These are phyloP conservation scores for Boletus sp. DNA, from an alignment of 1,284 basidiomycete genomes.

Conservation along the genomic window DNA sequence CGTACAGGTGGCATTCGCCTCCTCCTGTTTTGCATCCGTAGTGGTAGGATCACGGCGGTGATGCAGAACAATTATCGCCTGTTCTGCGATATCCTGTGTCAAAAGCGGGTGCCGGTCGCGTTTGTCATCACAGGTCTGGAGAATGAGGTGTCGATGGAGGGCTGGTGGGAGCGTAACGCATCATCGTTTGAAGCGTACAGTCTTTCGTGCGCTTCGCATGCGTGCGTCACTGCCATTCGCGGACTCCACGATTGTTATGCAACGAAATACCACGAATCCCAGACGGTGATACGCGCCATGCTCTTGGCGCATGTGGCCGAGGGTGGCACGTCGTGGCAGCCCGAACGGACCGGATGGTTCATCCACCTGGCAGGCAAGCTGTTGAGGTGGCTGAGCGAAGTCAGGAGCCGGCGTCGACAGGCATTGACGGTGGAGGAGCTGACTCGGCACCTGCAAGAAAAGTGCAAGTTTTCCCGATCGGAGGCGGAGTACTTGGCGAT, in stretches of 20 bases:
- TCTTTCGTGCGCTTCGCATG: slow-evolving; percentile 25
- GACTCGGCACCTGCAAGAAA: slow-evolving; percentile 21
- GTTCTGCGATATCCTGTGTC: slow-evolving; percentile 33
- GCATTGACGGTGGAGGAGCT: slow-evolving; percentile 20
- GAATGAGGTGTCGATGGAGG: slow-evolving; percentile 27
- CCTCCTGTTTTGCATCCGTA: slow-evolving; percentile 36
- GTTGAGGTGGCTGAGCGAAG: slow-evolving; percentile 20
- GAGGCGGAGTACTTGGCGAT: slow-evolving; percentile 24
- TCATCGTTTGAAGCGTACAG: slow-evolving; percentile 13
- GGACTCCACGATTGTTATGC: slow-evolving; percentile 14
- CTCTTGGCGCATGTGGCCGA: slow-evolving; percentile 23
- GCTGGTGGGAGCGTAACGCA: slow-evolving; percentile 22
- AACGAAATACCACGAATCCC: slow-evolving; percentile 22
- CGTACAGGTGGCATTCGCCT: slow-evolving; percentile 34
- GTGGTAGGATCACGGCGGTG: slow-evolving; percentile 31
- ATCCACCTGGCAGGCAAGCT: slow-evolving; percentile 23
- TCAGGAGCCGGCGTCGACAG: slow-evolving; percentile 9
- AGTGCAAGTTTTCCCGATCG: slow-evolving; percentile 21
- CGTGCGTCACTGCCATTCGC: slow-evolving; percentile 22
- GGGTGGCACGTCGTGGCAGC: slow-evolving; percentile 18
- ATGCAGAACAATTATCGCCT: slow-evolving; percentile 34
- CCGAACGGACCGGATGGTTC: slow-evolving; percentile 26
- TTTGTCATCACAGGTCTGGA: slow-evolving; percentile 37
- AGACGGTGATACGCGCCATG: slow-evolving; percentile 17
- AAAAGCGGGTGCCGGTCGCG: slow-evolving; percentile 33